Evolutionary conservation across 345 rosid species (phyloP), one percentile per base, ranked within the genome.

Genomic region (Arabidopsis arenosa): DNA sequence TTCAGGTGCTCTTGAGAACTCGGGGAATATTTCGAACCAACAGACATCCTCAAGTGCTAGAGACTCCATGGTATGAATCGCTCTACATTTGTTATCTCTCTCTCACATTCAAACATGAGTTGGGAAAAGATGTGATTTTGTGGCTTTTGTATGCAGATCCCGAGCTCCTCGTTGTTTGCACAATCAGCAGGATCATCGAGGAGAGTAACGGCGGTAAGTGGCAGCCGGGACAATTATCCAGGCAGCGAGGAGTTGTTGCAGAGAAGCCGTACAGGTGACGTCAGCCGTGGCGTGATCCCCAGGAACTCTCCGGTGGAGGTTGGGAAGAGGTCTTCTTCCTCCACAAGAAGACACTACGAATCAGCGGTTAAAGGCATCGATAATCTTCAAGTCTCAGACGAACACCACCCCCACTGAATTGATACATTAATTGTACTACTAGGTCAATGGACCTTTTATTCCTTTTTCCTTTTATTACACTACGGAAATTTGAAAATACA

Each of bases 111-210:
- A 4, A 11, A 41, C 1, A 12, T 43, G 47, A 43, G n/a, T 5
- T 43, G 17, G 49, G 14, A 14, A 5, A 13, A 44, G 7, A 44
- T 45, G 62, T n/a, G 62, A 55, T 15, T 56, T n/a, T 14, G 10
- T 13, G 37, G 10, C 10, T 47, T 43, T 9, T 43, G 48, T 14
- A 43, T 44, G 67, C 85, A 90, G 95, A 65, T 88, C 66, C 84
- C 91, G 51, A 81, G 85, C 78, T 84, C 89, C 55, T 60, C 82
- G 68, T 71, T 87, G 72, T 61, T 86, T 49, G 93, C 90, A 61
- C 87, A 89, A 23, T 60, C 96, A 30, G 84, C 88, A 66, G 96
- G 93, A 71, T 83, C 95, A 17, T 83, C 95, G 8, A 78, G 89
- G 45, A 87, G 89, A 80, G 84, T 87, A 66, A 77, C 87, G 53